A percentile compares a stretch with the other conserved stretches of the same genome.
Evolutionary conservation across 139 green algal genomes (phyloP).

Genomic region (Picochlorum sp.): DNA sequence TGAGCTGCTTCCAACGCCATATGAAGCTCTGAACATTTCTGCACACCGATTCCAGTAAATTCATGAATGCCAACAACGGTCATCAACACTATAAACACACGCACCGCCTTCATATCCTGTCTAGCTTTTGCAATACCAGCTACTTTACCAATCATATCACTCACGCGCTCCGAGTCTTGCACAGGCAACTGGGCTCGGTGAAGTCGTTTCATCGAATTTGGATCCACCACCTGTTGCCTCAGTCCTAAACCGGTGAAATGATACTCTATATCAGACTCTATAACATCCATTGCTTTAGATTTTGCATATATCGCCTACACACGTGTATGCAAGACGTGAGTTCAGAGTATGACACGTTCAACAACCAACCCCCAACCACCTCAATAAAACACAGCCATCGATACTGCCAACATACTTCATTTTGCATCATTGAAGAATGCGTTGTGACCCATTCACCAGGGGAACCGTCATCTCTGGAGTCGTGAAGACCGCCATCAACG

Average conservation of each 20-base stretch:
- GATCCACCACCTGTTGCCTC: constrained; percentile 2
- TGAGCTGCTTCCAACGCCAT: constrained; percentile 14
- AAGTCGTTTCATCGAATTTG: constrained; percentile 11
- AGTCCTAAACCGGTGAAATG: constrained; percentile 2
- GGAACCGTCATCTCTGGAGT: too few species aligned
- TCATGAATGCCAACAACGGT: not conserved
- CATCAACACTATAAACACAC: not conserved
- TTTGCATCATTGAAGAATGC: not conserved
- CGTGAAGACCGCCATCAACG: not conserved
- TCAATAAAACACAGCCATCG: not conserved
- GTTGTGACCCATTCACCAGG: not conserved
- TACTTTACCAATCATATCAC: constrained; percentile 26
- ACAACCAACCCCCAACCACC: not conserved
- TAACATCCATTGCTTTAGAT: constrained; percentile 15
- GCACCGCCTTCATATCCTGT: not conserved
- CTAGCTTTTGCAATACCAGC: constrained; percentile 7
- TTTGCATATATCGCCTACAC: constrained; percentile 6
- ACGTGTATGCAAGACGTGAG: not conserved
- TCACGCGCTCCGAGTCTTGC: constrained; percentile 6
- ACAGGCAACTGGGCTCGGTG: constrained; percentile 19
- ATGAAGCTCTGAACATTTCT: constrained; percentile 17
- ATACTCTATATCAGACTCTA: constrained; percentile 25
- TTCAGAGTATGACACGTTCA: not conserved
- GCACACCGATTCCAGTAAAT: constrained; percentile 5
- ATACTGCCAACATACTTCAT: not conserved